phyloP scores from a whole-genome alignment of 1,284 basidiomycete species.

The Schizophyllum amplum region DNA sequence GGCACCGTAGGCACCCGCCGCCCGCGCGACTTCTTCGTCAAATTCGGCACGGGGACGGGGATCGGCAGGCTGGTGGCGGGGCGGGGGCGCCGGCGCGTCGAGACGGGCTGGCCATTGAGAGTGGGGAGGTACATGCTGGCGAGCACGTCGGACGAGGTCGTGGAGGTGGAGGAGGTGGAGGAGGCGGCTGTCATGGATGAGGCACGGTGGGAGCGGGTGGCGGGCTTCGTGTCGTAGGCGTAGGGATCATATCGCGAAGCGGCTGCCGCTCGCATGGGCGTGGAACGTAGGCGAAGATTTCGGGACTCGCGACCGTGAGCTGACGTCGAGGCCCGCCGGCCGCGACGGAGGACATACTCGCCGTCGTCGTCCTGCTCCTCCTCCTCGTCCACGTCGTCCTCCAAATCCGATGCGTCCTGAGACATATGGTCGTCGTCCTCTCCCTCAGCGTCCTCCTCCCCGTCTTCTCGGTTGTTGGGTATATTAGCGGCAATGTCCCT shows the following conservation, averaged over 20 bases:
- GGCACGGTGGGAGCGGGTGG: not conserved
- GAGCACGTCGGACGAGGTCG: not conserved
- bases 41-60: slow-evolving; percentile 62
- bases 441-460: not conserved
- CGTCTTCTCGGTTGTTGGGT: not conserved
- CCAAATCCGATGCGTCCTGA: slow-evolving; percentile 4
- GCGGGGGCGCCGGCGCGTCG: slow-evolving; percentile 22
- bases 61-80: slow-evolving; percentile 35
- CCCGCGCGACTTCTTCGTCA: slow-evolving; percentile 68
- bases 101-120: not conserved
- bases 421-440: not conserved
- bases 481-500: not conserved
- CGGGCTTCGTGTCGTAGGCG: not conserved
- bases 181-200: not conserved
- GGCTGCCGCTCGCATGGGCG: not conserved
- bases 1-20: slow-evolving; percentile 56
- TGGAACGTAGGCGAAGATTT: not conserved
- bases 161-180: not conserved
- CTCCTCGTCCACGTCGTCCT: slow-evolving; percentile 3
- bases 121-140: not conserved
- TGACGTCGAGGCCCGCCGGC: too few relatives aligned
- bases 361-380: not conserved
- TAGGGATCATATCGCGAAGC: not conserved
- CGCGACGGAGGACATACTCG: not conserved
- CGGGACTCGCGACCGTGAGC: not conserved